A percentile compares a stretch with the other conserved stretches of the same genome.
Conservation (phyloP, 176 grass and related monocot species). For the Triticum turgidum region DNA sequence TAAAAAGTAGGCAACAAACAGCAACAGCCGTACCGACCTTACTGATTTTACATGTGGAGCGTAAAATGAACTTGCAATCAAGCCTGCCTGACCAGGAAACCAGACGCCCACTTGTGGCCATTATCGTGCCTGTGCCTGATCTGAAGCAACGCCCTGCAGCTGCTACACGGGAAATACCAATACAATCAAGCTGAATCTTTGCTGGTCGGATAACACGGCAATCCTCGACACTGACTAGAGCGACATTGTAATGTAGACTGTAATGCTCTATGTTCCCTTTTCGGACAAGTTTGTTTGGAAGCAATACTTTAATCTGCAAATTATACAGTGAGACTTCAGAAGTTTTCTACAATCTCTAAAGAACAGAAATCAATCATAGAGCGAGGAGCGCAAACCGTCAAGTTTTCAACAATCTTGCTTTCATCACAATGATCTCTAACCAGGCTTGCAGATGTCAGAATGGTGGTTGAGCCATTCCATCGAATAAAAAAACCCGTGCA, state of each 20-base stretch:
- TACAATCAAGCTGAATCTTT: not conserved
- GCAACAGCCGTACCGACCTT: not conserved
- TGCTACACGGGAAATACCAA: not conserved
- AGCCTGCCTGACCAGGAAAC: not conserved
- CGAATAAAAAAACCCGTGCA: not conserved
- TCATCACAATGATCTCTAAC: conserved; percentile 3
- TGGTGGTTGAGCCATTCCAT: not conserved
- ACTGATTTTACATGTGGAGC: not conserved
- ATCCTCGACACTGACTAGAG: conserved; percentile 20
- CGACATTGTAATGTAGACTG: not conserved
- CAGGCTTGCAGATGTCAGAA: conserved; percentile 5
- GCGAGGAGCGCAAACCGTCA: not conserved
- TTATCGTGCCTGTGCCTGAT: not conserved
- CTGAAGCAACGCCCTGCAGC: not conserved
- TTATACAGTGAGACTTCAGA: not conserved
- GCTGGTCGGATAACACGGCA: not conserved
- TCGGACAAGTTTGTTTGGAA: not conserved
- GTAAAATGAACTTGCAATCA: not conserved
- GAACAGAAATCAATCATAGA: not conserved
- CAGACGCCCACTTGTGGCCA: not conserved
- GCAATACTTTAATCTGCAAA: conserved; percentile 22
- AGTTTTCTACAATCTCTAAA: not conserved
- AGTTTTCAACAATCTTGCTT: not conserved
- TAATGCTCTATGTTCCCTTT: not conserved
- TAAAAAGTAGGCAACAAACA: not conserved